A percentile compares a stretch with the other conserved stretches of the same genome.
Evolutionary conservation across 2,329 filamentous ascomycete genomes (phyloP).

Genomic region (Scedosporium apiospermum): DNA sequence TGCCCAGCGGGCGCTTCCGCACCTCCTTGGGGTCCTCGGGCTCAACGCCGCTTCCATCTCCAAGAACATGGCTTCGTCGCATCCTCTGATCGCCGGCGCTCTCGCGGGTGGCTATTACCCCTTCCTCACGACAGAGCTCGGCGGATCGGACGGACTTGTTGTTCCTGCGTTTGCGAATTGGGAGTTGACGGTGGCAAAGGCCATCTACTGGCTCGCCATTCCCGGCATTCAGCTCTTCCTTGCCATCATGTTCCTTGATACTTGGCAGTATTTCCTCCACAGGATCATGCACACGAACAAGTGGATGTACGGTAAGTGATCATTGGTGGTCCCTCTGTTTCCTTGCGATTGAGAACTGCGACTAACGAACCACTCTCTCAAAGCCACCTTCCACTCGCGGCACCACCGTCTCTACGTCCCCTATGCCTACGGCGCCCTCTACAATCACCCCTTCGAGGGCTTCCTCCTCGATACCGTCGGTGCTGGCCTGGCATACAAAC

Average conservation of each 20-base stretch:
- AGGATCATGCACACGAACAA: slow-evolving; percentile 96
- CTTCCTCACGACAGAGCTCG: slow-evolving; percentile 50
- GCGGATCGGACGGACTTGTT: slow-evolving; percentile 37
- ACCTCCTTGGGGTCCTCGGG: slow-evolving; percentile 60
- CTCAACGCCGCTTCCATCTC: slow-evolving; percentile 68
- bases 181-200: slow-evolving; percentile 67
- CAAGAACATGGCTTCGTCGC: slow-evolving; percentile 59
- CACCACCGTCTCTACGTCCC: slow-evolving; percentile 97
- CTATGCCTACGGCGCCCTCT: slow-evolving; percentile 92
- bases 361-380: slow-evolving; percentile 38
- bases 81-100: slow-evolving; percentile 66
- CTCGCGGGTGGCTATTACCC: slow-evolving; percentile 78
- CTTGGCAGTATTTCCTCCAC: slow-evolving; percentile 97
- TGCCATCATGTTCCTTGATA: slow-evolving; percentile 73
- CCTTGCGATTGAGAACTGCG: slow-evolving; percentile 25
- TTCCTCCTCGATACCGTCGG: slow-evolving; percentile 89
- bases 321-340: neutral
- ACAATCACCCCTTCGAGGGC: slow-evolving; percentile 92
- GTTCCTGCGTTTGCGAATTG: slow-evolving; percentile 71
- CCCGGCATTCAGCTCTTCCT: slow-evolving; percentile 68
- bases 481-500: slow-evolving; percentile 72
- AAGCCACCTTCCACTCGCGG: slow-evolving; percentile 82
- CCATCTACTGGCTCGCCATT: slow-evolving; percentile 70
- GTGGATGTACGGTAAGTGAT: slow-evolving; percentile 80
- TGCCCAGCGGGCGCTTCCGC: slow-evolving; percentile 68